These are phyloP conservation scores for Obba rivulosa DNA, from an alignment of 768 basidiomycete genomes.

Conservation along the genomic window DNA sequence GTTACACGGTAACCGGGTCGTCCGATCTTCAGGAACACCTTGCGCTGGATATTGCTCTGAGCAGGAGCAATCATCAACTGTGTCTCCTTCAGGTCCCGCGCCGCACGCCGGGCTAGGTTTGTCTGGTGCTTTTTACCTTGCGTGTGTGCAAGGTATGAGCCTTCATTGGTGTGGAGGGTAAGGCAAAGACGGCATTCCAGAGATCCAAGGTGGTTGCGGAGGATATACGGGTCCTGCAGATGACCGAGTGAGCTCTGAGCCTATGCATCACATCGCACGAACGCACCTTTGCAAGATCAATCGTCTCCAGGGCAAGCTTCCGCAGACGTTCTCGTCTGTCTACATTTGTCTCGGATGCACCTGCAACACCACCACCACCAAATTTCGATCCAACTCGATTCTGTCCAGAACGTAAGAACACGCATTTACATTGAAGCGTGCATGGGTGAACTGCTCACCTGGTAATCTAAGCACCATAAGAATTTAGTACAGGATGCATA, in stretches of 20 bases:
- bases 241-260: conserved; percentile 2
- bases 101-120: conserved; percentile 93
- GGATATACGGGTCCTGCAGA: conserved; percentile 94
- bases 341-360: conserved; percentile 91
- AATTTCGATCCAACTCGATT: conserved; percentile 96
- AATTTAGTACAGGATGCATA: not conserved
- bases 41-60: conserved; percentile 76
- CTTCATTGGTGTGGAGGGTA: conserved; percentile 99
- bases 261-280: no score
- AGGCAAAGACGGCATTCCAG: conserved; percentile 97
- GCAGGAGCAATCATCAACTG: conserved; percentile 84
- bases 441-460: conserved; percentile 43
- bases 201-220: conserved; percentile 97
- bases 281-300: conserved; percentile 91
- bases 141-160: conserved; percentile 97
- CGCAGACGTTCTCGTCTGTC: conserved; percentile 91
- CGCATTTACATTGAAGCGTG: not conserved
- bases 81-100: conserved; percentile 94
- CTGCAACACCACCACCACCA: conserved; percentile 93
- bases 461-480: conserved; percentile 47
- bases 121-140: conserved; percentile 99
- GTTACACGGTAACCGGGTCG: conserved; percentile 94
- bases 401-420: conserved; percentile 33
- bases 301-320: conserved; percentile 95
- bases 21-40: conserved; percentile 97